Base-by-base conservation (phyloP, 345 rosid species). In the Salix viminalis region DNA sequence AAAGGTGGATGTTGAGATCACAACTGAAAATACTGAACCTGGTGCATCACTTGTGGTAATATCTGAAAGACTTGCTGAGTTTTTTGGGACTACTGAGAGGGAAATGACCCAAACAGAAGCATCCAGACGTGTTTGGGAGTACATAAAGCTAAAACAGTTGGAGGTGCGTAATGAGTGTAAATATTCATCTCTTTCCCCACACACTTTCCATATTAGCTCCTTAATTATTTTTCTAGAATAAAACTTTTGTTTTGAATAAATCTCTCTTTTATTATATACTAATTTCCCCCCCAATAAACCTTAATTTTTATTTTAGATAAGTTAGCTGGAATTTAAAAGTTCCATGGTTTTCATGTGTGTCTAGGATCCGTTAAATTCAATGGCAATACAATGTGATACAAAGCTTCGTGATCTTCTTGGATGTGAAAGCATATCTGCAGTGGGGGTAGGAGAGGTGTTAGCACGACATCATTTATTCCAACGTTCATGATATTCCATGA, bases 61-160 rank as follows among this genome's bases (percentile, higher is more conserved):
- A 85, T 92, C 98, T 81, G 97, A 94, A 79, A 85, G 90, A 13
- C 91, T 94, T 68, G 90, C 94, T 60, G 90, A 94, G 85, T 92
- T 94, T 81, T 84, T 94, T 75, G 97, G 88, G 39, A 76, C 89
- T 74, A 89, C 75, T 76, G 97, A 76, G 79, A 84, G 87, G 68
- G 92, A 89, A 82, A 94, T 90, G 95, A 83, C 84, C 18, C 87
- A 86, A 1, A 39, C 83, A 30, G 97, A 90, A 52, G 91, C 89
- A 18, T 81, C 82, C 46, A 84, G 75, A 62, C 87, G 75, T 69
- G 97, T 94, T 64, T 89, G 97, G 98, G 98, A 91, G 73, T 87
- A 94, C 75, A 87, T 94, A 70, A 91, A 90, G 64, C 82, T 81
- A 73, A 86, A 94, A 75, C 83, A 80, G n/a, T 82, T 94, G 83